A percentile compares a stretch with the other conserved stretches of the same genome.
Evolutionary conservation across 176 grass and related monocot species (phyloP).

Genomic region (Avena sativa): DNA sequence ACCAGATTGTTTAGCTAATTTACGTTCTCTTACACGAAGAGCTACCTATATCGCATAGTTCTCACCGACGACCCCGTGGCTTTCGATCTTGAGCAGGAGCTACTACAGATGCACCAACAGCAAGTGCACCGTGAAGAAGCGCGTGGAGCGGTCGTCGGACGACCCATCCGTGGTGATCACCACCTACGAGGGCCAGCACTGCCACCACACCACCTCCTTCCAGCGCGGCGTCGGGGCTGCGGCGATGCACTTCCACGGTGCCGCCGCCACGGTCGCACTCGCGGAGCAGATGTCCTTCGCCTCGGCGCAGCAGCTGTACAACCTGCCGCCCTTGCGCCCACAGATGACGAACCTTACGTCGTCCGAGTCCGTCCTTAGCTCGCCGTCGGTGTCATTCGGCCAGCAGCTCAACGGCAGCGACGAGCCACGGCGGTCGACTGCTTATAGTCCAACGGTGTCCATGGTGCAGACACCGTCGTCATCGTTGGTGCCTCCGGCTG

Average conservation of each 20-base stretch:
- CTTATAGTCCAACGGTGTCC: conserved; percentile 11
- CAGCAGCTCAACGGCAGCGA: conserved; percentile 15
- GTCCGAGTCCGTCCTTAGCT: neutral
- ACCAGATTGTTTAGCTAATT: neutral
- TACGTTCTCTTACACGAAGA: too few relatives aligned
- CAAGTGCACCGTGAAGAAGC: conserved; percentile 93
- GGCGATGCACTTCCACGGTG: conserved; percentile 39
- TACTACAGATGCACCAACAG: conserved; percentile 92
- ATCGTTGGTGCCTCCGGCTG: neutral
- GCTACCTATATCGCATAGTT: neutral
- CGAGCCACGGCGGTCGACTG: neutral
- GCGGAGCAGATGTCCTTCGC: conserved; percentile 55
- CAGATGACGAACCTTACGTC: conserved; percentile 14
- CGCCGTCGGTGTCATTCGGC: neutral
- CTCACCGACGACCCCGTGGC: neutral
- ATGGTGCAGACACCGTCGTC: neutral
- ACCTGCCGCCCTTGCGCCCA: conserved; percentile 31
- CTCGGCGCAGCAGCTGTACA: conserved; percentile 39
- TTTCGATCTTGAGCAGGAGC: conserved; percentile 59
- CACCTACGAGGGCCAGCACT: conserved; percentile 96
- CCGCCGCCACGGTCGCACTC: conserved; percentile 43
- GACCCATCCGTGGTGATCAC: conserved; percentile 85
- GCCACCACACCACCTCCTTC: conserved; percentile 64
- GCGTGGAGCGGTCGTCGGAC: conserved; percentile 79
- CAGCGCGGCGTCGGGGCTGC: conserved; percentile 34